Percentiles rank a stretch among this genome's conserved stretches.
These are phyloP conservation scores for Eucalyptus sp. DNA, from an alignment of 345 rosid species.

Conservation along the genomic window DNA sequence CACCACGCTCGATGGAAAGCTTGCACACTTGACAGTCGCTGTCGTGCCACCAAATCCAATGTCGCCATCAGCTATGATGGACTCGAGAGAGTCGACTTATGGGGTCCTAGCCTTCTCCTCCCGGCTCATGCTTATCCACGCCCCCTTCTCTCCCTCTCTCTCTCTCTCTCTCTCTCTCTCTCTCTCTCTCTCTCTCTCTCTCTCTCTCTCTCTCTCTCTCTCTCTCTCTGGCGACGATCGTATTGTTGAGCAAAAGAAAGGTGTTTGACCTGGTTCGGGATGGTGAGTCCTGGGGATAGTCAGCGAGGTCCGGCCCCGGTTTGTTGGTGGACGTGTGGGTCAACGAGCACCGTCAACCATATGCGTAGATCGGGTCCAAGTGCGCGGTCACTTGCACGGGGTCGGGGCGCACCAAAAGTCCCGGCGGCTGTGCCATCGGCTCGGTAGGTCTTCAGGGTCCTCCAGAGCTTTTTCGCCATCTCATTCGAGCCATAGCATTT, in stretches of 20 bases:
- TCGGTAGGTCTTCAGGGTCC: constrained; percentile 76
- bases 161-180: constrained; percentile 52
- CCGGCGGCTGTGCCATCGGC: constrained; percentile 78
- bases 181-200: constrained; percentile 64
- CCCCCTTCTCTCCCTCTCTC: constrained; percentile 36
- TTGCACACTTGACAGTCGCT: constrained; percentile 86
- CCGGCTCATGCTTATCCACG: constrained; percentile 73
- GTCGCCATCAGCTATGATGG: constrained; percentile 94
- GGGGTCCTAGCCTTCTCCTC: constrained; percentile 80
- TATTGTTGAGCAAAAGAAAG: constrained; percentile 88
- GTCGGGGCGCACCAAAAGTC: constrained; percentile 76
- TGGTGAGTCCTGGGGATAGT: constrained; percentile 91
- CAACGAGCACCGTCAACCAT: constrained; percentile 96
- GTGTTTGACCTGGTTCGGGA: constrained; percentile 88
- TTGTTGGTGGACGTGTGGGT: constrained; percentile 82
- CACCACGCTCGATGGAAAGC: constrained; percentile 89
- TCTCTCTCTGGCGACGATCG: constrained; percentile 76
- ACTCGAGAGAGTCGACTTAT: constrained; percentile 72
- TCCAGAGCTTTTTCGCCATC: constrained; percentile 81
- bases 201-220: constrained; percentile 18
- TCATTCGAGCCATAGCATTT: constrained; percentile 78
- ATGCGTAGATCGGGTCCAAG: constrained; percentile 69
- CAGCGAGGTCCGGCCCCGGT: constrained; percentile 95
- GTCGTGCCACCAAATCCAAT: constrained; percentile 92
- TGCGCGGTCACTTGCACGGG: constrained; percentile 89